Conservation (phyloP, 331 rosid species). For the Arachis monticola region DNA sequence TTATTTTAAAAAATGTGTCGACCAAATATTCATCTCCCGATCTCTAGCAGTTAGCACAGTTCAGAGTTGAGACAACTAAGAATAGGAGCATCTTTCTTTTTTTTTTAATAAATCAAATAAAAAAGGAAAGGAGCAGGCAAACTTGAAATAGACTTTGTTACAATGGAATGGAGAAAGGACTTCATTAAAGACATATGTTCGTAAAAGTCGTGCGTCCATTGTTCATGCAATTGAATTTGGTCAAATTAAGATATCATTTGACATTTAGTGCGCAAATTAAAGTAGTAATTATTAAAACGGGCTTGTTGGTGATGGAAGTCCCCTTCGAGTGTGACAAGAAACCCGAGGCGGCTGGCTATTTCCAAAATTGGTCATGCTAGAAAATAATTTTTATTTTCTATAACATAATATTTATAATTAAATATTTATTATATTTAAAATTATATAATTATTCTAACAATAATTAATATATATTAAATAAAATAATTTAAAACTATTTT, state of each 20-base stretch:
- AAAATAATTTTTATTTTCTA: no score
- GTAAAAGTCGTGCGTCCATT: neutral
- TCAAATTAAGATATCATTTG: neutral
- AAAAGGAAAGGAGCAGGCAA: neutral
- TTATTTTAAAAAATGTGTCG: neutral
- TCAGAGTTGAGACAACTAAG: neutral
- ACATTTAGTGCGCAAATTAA: neutral
- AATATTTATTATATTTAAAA: no score
- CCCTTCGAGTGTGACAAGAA: neutral
- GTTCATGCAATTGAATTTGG: slow-evolving; percentile 1
- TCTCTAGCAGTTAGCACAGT: neutral
- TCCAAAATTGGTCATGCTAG: neutral
- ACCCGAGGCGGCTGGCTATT: slow-evolving; percentile 14
- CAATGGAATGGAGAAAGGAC: neutral
- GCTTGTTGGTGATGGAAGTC: neutral
- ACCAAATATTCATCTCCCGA: neutral
- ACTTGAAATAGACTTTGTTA: neutral
- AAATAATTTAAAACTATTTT: no score
- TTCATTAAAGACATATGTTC: neutral
- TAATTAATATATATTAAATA: no score
- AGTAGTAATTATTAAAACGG: neutral
- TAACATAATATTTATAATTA: no score
- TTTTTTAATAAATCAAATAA: neutral
- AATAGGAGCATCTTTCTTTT: neutral
- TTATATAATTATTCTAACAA: no score